Evolutionary conservation across 2,329 filamentous ascomycete genomes (phyloP), one percentile per base, ranked within the genome.

Genomic region (Leptographium wingfieldii): DNA sequence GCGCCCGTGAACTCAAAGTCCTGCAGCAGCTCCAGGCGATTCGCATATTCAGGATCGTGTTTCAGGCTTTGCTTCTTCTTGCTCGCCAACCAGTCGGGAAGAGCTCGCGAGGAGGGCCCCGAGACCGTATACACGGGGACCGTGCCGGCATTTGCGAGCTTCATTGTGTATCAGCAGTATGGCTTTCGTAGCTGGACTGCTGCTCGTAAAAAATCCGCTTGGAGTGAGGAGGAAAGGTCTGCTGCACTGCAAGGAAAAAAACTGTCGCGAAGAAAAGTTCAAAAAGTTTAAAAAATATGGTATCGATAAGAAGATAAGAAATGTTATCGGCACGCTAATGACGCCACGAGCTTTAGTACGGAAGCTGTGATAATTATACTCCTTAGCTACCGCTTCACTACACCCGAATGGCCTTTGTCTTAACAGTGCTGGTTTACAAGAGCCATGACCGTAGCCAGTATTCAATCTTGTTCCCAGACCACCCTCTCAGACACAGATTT

Each of bases 81-180:
- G 65, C 90, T 83, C 40, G 91, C 88, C 62, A 99, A 87, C 92
- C 94, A 99, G 74, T 99, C 94, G 62, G 94, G 94, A 35, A 99
- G 80, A 25, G 90, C 89, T 31, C 92, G 83, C 7, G 90, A 88
- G 22, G 90, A 90, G 40, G 90, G 90, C 65, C 94, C 95, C 46
- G 92, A 91, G 68, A 99, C 89, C 59, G 94, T 97, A 70, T 99
- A 99, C 14, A 67, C 63, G 31, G 65, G 63, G 27, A 64, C 61
- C 7, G 64, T 63, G 16, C 66, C 66, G 38, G 63, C 61, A 48
- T 65, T 66, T 27, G 63, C 61, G 55, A 65, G 60, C 59, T 67
- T 65, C 66, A 67, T 67, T 12, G 40, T 53, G 48, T 14, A 11
- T 22, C 12, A 35, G 16, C 29, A 40, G 55, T 59, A 31, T 46